Percentiles rank a stretch among this genome's conserved stretches.
Evolutionary conservation across 495 filamentous ascomycete genomes (phyloP).

Genomic region (Astrothelium subdiscretum): DNA sequence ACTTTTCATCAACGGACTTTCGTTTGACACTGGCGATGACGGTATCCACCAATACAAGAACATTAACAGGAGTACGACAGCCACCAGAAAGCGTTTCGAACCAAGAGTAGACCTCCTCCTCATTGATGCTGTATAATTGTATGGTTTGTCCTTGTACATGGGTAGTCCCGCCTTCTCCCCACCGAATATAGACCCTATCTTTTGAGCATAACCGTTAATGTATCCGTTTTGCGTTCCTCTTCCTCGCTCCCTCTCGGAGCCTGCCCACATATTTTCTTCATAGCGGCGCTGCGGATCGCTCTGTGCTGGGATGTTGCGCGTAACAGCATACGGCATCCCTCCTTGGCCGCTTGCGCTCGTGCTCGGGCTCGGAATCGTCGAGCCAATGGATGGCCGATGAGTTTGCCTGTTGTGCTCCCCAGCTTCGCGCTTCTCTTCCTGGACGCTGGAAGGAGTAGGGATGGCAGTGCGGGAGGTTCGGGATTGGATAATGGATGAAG

Average conservation of each 20-base stretch:
- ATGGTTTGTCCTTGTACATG: constrained; percentile 99
- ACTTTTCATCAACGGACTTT: constrained; percentile 3
- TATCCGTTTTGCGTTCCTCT: constrained; percentile 37
- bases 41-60: constrained; percentile 49
- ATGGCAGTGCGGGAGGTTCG: constrained; percentile 14
- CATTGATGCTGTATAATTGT: constrained; percentile 49
- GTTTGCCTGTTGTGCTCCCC: background rate
- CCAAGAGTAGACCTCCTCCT: constrained; percentile 30
- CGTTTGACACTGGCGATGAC: constrained; percentile 25
- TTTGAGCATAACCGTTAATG: constrained; percentile 30
- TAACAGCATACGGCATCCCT: constrained; percentile 56
- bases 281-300: constrained; percentile 52
- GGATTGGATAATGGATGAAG: constrained; percentile 6
- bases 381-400: background rate
- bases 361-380: background rate
- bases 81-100: constrained; percentile 41
- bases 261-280: constrained; percentile 55
- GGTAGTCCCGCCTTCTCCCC: constrained; percentile 54
- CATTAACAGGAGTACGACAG: constrained; percentile 40
- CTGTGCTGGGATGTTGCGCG: constrained; percentile 61
- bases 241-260: constrained; percentile 26
- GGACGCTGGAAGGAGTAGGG: constrained; percentile 27
- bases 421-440: constrained; percentile 8
- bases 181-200: constrained; percentile 42
- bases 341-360: constrained; percentile 10